phyloP scores from a whole-genome alignment of 1,284 basidiomycete genomes.

The Tilletiopsis washingtonensis region DNA sequence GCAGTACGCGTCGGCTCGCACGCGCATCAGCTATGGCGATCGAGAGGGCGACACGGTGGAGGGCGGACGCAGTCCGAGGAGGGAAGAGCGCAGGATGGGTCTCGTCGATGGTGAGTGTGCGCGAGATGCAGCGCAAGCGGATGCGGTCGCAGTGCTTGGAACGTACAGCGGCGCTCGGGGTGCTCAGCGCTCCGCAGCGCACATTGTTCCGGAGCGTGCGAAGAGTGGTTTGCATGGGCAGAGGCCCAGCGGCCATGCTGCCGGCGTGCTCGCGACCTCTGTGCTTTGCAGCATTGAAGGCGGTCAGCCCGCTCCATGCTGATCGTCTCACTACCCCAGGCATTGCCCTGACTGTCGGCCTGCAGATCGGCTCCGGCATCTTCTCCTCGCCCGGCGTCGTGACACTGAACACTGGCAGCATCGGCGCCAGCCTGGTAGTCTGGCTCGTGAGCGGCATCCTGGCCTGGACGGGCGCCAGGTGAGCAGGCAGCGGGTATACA shows the following conservation, averaged over 20 bases:
- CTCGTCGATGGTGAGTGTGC: background rate
- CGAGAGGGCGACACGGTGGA: constrained; percentile 10
- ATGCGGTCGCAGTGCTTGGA: too few species aligned
- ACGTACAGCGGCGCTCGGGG: too few species aligned
- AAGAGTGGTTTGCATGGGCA: too few species aligned
- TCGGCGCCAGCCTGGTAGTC: constrained; percentile 38
- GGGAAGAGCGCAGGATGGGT: background rate
- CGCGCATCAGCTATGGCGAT: constrained; percentile 18
- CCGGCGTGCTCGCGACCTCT: too few species aligned
- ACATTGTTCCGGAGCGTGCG: too few species aligned
- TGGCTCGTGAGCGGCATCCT: constrained; percentile 38
- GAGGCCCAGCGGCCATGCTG: too few species aligned
- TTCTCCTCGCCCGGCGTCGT: constrained; percentile 45
- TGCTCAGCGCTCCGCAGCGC: too few species aligned
- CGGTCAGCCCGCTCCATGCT: too few species aligned
- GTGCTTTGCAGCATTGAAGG: too few species aligned
- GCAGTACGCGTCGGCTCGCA: background rate
- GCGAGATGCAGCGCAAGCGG: too few species aligned
- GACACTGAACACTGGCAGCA: constrained; percentile 37
- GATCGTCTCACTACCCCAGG: background rate
- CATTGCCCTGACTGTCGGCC: constrained; percentile 36
- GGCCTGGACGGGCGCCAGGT: constrained; percentile 49
- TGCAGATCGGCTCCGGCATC: constrained; percentile 45
- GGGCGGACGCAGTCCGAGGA: constrained; percentile 5
- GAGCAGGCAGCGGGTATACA: constrained; percentile 31